A percentile compares a stretch with the other conserved stretches of the same genome.
Evolutionary conservation across 148 eudicot species (phyloP).

Genomic region (Rheum nobile): DNA sequence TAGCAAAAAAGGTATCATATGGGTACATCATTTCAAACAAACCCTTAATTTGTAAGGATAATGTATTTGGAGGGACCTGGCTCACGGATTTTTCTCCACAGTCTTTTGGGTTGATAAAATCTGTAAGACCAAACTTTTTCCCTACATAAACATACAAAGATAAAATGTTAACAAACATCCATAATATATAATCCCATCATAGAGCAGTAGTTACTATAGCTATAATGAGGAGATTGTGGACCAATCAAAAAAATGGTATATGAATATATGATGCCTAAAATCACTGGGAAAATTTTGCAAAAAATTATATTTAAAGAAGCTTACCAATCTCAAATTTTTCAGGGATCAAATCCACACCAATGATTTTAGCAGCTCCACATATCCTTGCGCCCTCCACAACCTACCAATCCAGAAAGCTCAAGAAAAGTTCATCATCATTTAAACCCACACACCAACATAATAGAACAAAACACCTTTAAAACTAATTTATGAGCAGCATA

Average conservation of each 20-base stretch:
- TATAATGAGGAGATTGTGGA: not conserved
- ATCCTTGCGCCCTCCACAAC: conserved; percentile 30
- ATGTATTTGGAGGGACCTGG: conserved; percentile 32
- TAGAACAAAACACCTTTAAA: not conserved
- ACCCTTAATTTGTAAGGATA: not conserved
- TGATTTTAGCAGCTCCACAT: conserved; percentile 21
- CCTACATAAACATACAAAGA: conserved; percentile 22
- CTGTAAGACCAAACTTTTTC: conserved; percentile 63
- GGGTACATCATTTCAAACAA: not conserved
- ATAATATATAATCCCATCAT: not conserved
- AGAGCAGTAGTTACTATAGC: not conserved
- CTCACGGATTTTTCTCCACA: conserved; percentile 48
- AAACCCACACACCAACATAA: conserved; percentile 8
- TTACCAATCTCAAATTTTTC: conserved; percentile 25
- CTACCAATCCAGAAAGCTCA: conserved; percentile 10
- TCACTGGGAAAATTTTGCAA: not conserved
- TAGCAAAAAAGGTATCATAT: not conserved
- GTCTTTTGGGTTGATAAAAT: conserved; percentile 40
- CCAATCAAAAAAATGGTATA: not conserved
- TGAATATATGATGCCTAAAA: not conserved
- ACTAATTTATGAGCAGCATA: conserved; percentile 5
- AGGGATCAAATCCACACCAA: conserved; percentile 20
- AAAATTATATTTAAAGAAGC: not conserved
- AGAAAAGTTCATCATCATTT: not conserved
- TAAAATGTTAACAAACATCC: not conserved